Evolutionary conservation across 371 early-diverging fungal genomes (phyloP).

Genomic region (Choanephora cucurbitarum): DNA sequence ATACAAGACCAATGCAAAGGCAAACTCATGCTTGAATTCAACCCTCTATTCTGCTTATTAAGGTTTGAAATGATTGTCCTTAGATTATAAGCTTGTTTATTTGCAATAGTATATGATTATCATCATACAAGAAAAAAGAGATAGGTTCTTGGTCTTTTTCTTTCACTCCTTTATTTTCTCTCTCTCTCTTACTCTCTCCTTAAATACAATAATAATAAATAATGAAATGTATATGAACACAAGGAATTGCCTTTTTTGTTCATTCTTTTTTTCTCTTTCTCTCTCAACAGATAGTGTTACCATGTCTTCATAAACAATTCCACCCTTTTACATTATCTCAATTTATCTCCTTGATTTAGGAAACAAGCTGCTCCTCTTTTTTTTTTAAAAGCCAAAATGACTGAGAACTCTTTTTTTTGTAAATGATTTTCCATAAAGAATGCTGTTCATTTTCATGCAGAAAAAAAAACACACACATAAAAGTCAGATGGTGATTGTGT

Average conservation of each 20-base stretch:
- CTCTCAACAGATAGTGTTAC: slow-evolving; percentile 21
- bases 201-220: too few relatives aligned
- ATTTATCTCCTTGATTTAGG: slow-evolving; percentile 30
- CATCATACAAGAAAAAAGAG: slow-evolving; percentile 67
- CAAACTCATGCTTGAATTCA: slow-evolving; percentile 32
- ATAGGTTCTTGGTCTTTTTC: slow-evolving; percentile 52
- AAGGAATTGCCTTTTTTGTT: background rate
- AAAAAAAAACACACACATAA: slow-evolving; percentile 5
- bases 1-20: slow-evolving; percentile 29
- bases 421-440: slow-evolving; percentile 66
- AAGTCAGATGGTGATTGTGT: too few relatives aligned
- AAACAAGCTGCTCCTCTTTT: slow-evolving; percentile 43
- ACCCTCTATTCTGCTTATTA: slow-evolving; percentile 48
- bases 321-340: slow-evolving; percentile 55
- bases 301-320: slow-evolving; percentile 83
- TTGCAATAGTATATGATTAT: slow-evolving; percentile 48
- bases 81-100: slow-evolving; percentile 2
- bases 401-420: slow-evolving; percentile 62
- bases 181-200: too few relatives aligned
- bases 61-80: slow-evolving; percentile 9
- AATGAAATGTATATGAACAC: too few relatives aligned
- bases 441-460: slow-evolving; percentile 26
- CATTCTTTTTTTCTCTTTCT: background rate
- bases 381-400: slow-evolving; percentile 40
- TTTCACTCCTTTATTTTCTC: background rate